These are phyloP conservation scores for Sparassis latifolia DNA, from an alignment of 1,284 basidiomycete species.

Conservation along the genomic window DNA sequence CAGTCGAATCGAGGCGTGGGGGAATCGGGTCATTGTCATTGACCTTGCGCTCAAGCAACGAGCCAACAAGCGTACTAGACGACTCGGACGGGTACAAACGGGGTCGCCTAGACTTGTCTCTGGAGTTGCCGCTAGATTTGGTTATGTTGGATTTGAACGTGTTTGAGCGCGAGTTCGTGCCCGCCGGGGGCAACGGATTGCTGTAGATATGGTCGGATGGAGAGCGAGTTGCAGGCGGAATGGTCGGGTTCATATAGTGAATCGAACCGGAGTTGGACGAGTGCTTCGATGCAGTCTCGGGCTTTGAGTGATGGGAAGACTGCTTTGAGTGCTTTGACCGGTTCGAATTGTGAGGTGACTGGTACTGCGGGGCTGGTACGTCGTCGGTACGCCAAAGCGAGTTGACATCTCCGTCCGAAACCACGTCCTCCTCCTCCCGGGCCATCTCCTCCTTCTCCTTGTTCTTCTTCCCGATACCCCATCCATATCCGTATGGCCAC, in stretches of 20 bases:
- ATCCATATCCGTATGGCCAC: constrained; percentile 53
- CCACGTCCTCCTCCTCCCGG: constrained; percentile 36
- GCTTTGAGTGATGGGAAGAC: not conserved
- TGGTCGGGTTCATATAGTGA: no score
- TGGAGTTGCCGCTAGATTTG: constrained; percentile 11
- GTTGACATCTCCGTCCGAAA: constrained; percentile 32
- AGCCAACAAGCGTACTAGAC: constrained; percentile 65
- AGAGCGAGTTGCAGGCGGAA: not conserved
- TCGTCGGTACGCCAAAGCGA: constrained; percentile 21
- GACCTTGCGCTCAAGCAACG: constrained; percentile 60
- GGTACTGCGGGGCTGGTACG: constrained; percentile 32
- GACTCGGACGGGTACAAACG: constrained; percentile 51
- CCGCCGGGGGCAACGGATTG: constrained; percentile 10
- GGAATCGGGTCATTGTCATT: constrained; percentile 51
- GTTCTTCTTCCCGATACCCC: constrained; percentile 56
- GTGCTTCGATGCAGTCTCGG: constrained; percentile 20
- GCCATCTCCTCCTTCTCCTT: constrained; percentile 38
- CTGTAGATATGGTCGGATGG: not conserved
- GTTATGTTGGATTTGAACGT: constrained; percentile 22
- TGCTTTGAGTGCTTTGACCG: constrained; percentile 28
- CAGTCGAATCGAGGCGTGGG: constrained; percentile 49
- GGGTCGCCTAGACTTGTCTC: constrained; percentile 28
- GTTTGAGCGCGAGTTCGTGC: constrained; percentile 18
- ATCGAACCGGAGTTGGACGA: constrained; percentile 16
- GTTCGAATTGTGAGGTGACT: constrained; percentile 29